These are phyloP conservation scores for Sporobolomyces pararoseus DNA, from an alignment of 768 basidiomycete genomes.

Conservation along the genomic window DNA sequence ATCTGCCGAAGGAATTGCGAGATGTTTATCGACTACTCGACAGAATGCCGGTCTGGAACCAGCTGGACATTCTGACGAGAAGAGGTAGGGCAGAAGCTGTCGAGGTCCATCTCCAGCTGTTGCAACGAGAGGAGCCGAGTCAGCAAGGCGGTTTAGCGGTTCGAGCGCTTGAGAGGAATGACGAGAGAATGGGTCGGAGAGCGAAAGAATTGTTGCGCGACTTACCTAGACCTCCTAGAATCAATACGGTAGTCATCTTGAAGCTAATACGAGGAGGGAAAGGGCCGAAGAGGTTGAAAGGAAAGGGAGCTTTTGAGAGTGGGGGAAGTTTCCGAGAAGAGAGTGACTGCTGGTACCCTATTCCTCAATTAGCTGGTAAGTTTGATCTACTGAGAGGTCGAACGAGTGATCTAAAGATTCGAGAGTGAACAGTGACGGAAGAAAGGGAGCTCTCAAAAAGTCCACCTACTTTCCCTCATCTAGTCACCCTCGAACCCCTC, in stretches of 20 bases:
- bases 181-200: not conserved
- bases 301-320: not conserved
- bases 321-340: not conserved
- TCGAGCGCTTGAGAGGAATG: not conserved
- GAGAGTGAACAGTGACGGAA: not conserved
- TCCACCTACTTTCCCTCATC: not conserved
- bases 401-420: not conserved
- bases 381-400: not conserved
- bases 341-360: not conserved
- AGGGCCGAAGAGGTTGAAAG: not conserved
- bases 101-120: constrained; percentile 24
- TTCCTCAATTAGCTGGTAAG: too few relatives aligned
- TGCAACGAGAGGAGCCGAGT: not conserved
- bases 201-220: not conserved
- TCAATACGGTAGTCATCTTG: constrained; percentile 25
- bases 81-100: constrained; percentile 31
- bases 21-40: constrained; percentile 31
- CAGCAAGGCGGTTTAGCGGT: not conserved
- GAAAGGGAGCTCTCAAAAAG: not conserved
- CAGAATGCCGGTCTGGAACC: constrained; percentile 5
- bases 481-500: not conserved
- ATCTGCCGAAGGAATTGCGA: constrained; percentile 13
- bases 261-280: not conserved
- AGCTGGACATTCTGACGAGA: constrained; percentile 11
- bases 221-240: constrained; percentile 37